phyloP scores from a whole-genome alignment of 2,329 filamentous ascomycete genomes.

The Dactylellina cionopaga region DNA sequence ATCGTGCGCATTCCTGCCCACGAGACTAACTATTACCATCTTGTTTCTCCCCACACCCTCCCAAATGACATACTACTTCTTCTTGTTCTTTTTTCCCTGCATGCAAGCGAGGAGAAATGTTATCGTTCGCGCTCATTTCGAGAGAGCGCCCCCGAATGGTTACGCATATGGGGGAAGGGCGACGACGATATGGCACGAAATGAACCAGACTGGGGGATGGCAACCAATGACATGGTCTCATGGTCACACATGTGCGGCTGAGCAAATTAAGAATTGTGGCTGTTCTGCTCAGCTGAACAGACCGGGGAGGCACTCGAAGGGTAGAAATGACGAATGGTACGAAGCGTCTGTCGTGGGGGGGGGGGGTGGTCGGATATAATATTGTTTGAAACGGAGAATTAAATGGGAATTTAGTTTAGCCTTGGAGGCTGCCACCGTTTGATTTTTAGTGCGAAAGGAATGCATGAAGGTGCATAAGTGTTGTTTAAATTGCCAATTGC shows the following conservation, averaged over 20 bases:
- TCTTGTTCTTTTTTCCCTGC: slow-evolving; percentile 2
- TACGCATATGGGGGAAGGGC: slow-evolving; percentile 5
- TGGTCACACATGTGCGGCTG: slow-evolving; percentile 48
- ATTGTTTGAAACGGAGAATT: background rate
- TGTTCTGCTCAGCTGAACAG: slow-evolving; percentile 27
- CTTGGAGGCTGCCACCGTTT: too few species aligned
- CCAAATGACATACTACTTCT: too few species aligned
- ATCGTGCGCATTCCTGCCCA: background rate
- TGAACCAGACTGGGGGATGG: slow-evolving; percentile 18
- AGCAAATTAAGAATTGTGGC: slow-evolving; percentile 37
- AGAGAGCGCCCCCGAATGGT: slow-evolving; percentile 7
- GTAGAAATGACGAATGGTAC: slow-evolving; percentile 13
- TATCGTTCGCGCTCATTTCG: background rate
- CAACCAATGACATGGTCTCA: slow-evolving; percentile 33
- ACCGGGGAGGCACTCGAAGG: background rate
- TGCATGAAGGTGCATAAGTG: too few species aligned
- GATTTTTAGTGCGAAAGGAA: too few species aligned
- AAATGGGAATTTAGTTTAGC: too few species aligned
- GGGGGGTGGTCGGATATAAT: background rate
- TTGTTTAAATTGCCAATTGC: too few species aligned
- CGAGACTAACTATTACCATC: too few species aligned
- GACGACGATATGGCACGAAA: slow-evolving; percentile 12
- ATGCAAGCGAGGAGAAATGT: slow-evolving; percentile 8
- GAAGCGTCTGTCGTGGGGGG: too few species aligned
- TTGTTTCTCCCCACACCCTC: too few species aligned